phyloP scores from a whole-genome alignment of 2,329 filamentous ascomycete genomes.

The Phyllosticta citrichinensis region DNA sequence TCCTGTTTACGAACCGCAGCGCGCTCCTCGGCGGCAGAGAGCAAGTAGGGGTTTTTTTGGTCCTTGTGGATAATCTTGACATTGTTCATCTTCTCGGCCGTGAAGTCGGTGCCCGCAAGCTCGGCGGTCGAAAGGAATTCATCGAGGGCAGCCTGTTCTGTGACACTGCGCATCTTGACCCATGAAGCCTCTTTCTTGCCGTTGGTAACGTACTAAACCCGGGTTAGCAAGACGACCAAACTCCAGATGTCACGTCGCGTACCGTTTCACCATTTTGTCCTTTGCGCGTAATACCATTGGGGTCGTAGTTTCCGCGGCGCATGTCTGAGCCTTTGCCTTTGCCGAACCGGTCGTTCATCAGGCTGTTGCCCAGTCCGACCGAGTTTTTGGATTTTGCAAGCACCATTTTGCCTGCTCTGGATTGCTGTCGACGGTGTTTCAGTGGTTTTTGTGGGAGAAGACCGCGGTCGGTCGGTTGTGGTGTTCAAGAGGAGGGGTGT shows the following conservation, averaged over 20 bases:
- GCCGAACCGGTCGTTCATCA: conserved; percentile 98
- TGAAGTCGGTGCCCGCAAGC: conserved; percentile 96
- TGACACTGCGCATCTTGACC: conserved; percentile 99
- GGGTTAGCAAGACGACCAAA: conserved; percentile 16
- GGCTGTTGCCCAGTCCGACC: conserved; percentile 88
- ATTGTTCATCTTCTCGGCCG: conserved; percentile 97
- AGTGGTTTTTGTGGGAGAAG: conserved; percentile 12
- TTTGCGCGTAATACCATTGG: conserved; percentile 56
- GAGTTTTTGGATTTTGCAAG: conserved; percentile 89
- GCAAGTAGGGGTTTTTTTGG: conserved; percentile 87
- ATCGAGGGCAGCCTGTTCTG: conserved; percentile 90
- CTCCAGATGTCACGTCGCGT: conserved; percentile 11
- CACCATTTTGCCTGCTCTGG: conserved; percentile 45
- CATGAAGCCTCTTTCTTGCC: conserved; percentile 83
- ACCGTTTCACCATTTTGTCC: conserved; percentile 69
- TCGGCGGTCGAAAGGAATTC: conserved; percentile 95
- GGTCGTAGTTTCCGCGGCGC: conserved; percentile 56
- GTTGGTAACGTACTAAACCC: conserved; percentile 71
- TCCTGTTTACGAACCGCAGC: conserved; percentile 70
- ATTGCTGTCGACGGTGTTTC: conserved; percentile 14
- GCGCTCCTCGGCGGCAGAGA: conserved; percentile 77
- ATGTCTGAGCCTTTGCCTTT: conserved; percentile 80
- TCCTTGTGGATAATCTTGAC: conserved; percentile 97
- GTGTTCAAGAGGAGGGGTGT: conserved; percentile 12
- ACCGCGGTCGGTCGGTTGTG: conserved; percentile 5